Evolutionary conservation across 163 green algal species (phyloP).

Genomic region (Chloromonas sp.): DNA sequence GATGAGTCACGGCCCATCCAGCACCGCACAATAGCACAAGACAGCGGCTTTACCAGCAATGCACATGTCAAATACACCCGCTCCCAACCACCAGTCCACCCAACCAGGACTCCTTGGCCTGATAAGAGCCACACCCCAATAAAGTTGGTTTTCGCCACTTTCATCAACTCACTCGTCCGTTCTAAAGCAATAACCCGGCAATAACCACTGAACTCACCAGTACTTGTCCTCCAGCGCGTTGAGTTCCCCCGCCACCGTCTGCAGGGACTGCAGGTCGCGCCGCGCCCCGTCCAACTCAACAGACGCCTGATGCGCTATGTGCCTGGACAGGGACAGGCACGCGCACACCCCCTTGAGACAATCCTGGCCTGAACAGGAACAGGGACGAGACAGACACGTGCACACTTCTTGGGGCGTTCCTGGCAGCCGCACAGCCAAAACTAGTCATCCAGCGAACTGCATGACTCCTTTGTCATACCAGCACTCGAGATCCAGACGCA

Average conservation of each 20-base stretch:
- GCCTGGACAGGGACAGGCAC: not conserved
- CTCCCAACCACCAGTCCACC: not conserved
- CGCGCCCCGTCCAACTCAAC: constrained; percentile 29
- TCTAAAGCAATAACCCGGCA: not conserved
- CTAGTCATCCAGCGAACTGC: not conserved
- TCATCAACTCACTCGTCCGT: not conserved
- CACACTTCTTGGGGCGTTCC: not conserved
- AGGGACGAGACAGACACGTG: not conserved
- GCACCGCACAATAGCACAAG: too few relatives aligned
- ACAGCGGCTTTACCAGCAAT: too few relatives aligned
- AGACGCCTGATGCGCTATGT: not conserved
- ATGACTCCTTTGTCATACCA: not conserved
- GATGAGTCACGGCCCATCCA: too few relatives aligned
- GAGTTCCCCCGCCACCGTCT: constrained; percentile 42
- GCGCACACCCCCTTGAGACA: not conserved
- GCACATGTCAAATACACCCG: too few relatives aligned
- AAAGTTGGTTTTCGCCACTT: not conserved
- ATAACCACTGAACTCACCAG: constrained; percentile 26
- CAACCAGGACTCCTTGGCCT: not conserved
- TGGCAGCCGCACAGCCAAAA: not conserved
- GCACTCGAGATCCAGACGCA: too few relatives aligned
- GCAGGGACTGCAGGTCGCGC: constrained; percentile 36
- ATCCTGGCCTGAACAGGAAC: not conserved
- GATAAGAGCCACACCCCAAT: not conserved
- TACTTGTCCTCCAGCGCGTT: constrained; percentile 59